Conservation (phyloP, 106 monocot species). For the Dioscorea zingiberensis region DNA sequence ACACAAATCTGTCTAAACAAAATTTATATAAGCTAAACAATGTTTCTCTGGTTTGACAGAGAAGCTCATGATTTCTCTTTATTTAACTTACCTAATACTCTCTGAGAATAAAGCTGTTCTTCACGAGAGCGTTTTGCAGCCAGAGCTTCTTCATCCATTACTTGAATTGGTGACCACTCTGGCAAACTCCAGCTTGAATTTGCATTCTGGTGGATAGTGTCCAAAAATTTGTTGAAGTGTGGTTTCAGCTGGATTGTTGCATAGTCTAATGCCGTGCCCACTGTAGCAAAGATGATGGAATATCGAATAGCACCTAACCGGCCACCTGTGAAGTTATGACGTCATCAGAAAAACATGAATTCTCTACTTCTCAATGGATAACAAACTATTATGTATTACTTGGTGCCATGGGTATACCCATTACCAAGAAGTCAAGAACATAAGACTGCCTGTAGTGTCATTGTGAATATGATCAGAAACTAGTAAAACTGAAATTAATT, state of each 20-base stretch:
- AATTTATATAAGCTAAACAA: background rate
- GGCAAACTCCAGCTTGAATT: constrained; percentile 30
- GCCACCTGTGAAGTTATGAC: constrained; percentile 45
- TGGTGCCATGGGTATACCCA: background rate
- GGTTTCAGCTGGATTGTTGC: constrained; percentile 44
- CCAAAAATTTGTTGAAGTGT: constrained; percentile 14
- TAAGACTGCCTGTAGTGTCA: background rate
- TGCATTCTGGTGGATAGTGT: constrained; percentile 8
- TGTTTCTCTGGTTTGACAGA: background rate
- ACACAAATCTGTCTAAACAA: too few species aligned
- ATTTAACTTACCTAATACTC: constrained; percentile 28
- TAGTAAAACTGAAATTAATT: background rate
- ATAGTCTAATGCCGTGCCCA: constrained; percentile 69
- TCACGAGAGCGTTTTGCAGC: constrained; percentile 75
- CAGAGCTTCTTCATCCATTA: constrained; percentile 86
- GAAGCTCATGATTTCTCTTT: constrained; percentile 46
- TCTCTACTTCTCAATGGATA: background rate
- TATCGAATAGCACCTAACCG: constrained; percentile 67
- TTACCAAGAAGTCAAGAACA: background rate
- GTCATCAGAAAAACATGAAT: background rate
- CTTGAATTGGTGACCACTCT: constrained; percentile 88
- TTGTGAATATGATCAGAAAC: background rate
- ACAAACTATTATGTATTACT: background rate
- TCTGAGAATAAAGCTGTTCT: constrained; percentile 39
- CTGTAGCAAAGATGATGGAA: constrained; percentile 51